Conservation (phyloP, 75 land plant genomes). For the Cunninghamia lanceolata region DNA sequence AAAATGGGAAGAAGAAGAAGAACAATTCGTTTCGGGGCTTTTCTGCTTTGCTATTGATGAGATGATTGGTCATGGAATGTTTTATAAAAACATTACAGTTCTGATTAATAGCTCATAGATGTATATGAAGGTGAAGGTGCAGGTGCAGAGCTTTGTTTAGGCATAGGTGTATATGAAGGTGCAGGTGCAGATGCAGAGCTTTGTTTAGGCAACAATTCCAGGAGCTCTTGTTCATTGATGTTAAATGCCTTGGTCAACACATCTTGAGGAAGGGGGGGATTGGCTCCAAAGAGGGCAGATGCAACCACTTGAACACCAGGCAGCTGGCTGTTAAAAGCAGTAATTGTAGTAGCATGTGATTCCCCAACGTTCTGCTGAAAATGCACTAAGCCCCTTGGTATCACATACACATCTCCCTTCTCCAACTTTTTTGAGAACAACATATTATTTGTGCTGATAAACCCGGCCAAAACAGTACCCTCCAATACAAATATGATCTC, state of each 20-base stretch:
- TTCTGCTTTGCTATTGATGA: no score
- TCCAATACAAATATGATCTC: conserved; percentile 40
- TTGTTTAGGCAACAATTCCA: neutral
- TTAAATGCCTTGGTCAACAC: conserved; percentile 43
- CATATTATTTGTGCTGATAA: conserved; percentile 36
- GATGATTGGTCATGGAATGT: no score
- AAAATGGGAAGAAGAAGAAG: no score
- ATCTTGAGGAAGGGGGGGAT: conserved; percentile 30
- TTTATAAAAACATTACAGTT: no score
- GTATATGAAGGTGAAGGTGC: no score
- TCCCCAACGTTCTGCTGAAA: conserved; percentile 55
- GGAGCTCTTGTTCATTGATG: neutral
- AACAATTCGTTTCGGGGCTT: no score
- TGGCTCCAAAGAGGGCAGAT: conserved; percentile 31
- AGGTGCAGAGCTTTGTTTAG: no score
- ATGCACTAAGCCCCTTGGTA: conserved; percentile 65
- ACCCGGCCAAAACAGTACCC: conserved; percentile 57
- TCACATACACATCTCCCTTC: conserved; percentile 47
- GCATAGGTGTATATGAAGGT: no score
- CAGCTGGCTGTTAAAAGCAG: conserved; percentile 51
- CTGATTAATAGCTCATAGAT: no score
- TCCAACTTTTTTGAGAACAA: conserved; percentile 33
- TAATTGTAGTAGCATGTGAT: conserved; percentile 28
- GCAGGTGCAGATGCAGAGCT: neutral
- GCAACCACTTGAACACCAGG: conserved; percentile 41